Evolutionary conservation across 768 basidiomycete species (phyloP).

Genomic region (Panellus pusillus): DNA sequence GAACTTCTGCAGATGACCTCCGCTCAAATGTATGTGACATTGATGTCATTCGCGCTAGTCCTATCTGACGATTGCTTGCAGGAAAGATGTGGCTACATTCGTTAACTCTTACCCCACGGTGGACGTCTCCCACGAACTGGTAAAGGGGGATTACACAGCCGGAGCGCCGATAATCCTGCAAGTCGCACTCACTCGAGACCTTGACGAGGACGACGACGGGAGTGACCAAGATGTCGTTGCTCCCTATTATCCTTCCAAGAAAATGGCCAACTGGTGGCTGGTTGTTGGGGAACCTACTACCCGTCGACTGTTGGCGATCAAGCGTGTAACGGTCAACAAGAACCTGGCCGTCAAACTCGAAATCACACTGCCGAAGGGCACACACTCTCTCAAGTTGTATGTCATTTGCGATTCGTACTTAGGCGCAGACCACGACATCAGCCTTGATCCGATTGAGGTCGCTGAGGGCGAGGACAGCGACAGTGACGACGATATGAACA

Average conservation of each 20-base stretch:
- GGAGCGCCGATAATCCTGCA: slow-evolving; percentile 80
- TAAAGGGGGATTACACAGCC: slow-evolving; percentile 83
- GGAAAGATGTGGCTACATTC: slow-evolving; percentile 92
- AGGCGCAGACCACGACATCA: slow-evolving; percentile 91
- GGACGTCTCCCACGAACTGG: slow-evolving; percentile 86
- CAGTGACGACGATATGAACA: slow-evolving; percentile 75
- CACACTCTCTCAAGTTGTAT: slow-evolving; percentile 79
- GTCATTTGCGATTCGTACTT: slow-evolving; percentile 92
- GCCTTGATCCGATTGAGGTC: slow-evolving; percentile 78
- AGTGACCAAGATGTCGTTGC: slow-evolving; percentile 87
- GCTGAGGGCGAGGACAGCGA: slow-evolving; percentile 90
- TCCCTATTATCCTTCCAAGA: slow-evolving; percentile 87
- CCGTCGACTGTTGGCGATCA: slow-evolving; percentile 81
- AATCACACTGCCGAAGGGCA: slow-evolving; percentile 83
- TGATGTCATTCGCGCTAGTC: neutral
- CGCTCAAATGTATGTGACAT: slow-evolving; percentile 76
- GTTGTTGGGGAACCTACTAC: slow-evolving; percentile 84
- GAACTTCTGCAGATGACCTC: slow-evolving; percentile 82
- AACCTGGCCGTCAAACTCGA: slow-evolving; percentile 85
- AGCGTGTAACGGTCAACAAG: slow-evolving; percentile 90
- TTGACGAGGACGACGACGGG: slow-evolving; percentile 72
- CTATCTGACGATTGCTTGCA: slow-evolving; percentile 33
- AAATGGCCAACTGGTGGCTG: slow-evolving; percentile 97
- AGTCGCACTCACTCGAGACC: slow-evolving; percentile 78
- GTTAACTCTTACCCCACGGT: slow-evolving; percentile 98